Conservation (phyloP, 192 early-diverging fungal genomes). For the Backusella sp. region DNA sequence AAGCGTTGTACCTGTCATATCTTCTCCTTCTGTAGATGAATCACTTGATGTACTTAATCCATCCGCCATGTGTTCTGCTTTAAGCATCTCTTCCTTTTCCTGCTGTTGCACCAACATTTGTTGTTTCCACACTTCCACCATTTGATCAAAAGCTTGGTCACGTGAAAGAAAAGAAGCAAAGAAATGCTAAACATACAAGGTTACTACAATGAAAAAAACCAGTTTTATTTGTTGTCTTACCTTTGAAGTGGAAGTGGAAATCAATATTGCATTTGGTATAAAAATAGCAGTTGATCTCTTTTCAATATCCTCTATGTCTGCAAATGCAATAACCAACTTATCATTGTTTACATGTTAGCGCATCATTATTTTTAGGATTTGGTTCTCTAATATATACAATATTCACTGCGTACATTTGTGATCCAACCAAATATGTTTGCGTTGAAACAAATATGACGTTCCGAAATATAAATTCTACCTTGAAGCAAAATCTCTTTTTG, state of each 20-base stretch:
- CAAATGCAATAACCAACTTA: conserved; percentile 67
- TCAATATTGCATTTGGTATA: conserved; percentile 85
- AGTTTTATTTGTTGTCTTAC: conserved; percentile 11
- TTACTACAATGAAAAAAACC: neutral
- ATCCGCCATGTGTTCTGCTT: conserved; percentile 3
- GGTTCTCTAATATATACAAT: neutral
- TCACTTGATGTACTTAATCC: neutral
- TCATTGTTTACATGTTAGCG: conserved; percentile 3
- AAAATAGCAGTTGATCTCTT: conserved; percentile 82
- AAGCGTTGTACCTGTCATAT: neutral
- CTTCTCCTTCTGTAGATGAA: conserved; percentile 9
- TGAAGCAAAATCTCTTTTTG: conserved; percentile 90
- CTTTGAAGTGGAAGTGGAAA: conserved; percentile 67
- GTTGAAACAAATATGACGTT: conserved; percentile 80
- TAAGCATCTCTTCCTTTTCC: neutral
- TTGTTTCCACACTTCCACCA: conserved; percentile 64
- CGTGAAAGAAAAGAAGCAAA: conserved; percentile 88
- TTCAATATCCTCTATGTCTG: conserved; percentile 79
- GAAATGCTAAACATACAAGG: conserved; percentile 48
- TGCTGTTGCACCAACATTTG: neutral
- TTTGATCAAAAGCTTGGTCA: conserved; percentile 72
- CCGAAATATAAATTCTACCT: conserved; percentile 80
- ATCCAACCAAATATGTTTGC: conserved; percentile 91
- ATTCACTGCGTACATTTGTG: conserved; percentile 53
- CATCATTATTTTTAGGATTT: neutral